Evolutionary conservation across 352 stramenopile species (phyloP).

Genomic region (Phytopythium sindhum): DNA sequence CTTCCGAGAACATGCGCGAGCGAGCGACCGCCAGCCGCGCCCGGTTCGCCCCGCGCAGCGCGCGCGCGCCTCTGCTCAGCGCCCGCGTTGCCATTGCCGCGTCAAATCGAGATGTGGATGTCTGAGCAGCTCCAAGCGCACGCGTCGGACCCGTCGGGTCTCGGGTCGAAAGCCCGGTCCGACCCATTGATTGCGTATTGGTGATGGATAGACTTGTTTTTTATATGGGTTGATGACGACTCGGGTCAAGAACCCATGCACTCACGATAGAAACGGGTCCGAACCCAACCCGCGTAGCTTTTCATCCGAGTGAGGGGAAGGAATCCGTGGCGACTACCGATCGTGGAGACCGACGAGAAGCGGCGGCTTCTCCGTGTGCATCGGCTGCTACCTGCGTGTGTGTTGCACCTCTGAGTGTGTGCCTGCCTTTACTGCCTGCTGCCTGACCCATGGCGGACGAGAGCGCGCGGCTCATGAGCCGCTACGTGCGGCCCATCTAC

Average conservation of each 20-base stretch:
- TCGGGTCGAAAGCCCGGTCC: neutral
- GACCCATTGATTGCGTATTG: neutral
- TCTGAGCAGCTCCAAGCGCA: neutral
- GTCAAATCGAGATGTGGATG: neutral
- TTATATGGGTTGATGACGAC: neutral
- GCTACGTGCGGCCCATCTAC: slow-evolving; percentile 84
- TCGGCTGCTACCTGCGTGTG: too few species aligned
- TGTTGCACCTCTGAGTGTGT: neutral
- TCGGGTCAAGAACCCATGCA: neutral
- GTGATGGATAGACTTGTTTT: neutral
- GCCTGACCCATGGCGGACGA: slow-evolving; percentile 43
- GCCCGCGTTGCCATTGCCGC: slow-evolving; percentile 24
- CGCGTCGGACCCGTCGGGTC: neutral
- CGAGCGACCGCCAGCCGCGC: slow-evolving; percentile 7
- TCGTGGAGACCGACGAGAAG: neutral
- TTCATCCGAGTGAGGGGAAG: neutral
- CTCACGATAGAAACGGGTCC: neutral
- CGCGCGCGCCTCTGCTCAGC: slow-evolving; percentile 16
- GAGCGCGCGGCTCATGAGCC: slow-evolving; percentile 49
- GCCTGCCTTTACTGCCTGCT: neutral
- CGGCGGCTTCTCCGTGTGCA: neutral
- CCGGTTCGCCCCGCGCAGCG: neutral
- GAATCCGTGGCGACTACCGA: slow-evolving; percentile 1
- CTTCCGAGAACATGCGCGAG: slow-evolving; percentile 38
- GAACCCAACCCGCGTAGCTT: neutral